A percentile compares a stretch with the other conserved stretches of the same genome.
Evolutionary conservation across 495 filamentous ascomycete genomes (phyloP).

Genomic region (Rhizodiscina lignyota): DNA sequence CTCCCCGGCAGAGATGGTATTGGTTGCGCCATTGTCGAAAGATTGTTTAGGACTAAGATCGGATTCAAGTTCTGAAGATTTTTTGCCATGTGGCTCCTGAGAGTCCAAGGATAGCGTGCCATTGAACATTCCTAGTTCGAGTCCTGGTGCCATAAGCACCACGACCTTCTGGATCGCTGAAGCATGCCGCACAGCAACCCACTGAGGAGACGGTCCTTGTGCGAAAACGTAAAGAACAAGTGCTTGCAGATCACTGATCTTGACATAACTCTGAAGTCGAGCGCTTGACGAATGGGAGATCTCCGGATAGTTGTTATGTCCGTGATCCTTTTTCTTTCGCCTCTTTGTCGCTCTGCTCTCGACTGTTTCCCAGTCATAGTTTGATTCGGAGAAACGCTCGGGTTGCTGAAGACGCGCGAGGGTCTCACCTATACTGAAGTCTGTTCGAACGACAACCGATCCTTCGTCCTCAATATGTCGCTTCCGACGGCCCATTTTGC

Average conservation of each 20-base stretch:
- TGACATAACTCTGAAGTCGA: constrained; percentile 56
- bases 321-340: not conserved
- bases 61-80: not conserved
- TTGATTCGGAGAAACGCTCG: no score
- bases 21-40: not conserved
- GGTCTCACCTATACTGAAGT: no score
- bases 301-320: constrained; percentile 45
- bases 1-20: not conserved
- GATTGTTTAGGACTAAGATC: not conserved
- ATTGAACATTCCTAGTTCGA: constrained; percentile 84
- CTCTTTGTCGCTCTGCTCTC: no score
- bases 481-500: no score
- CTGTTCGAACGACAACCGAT: no score
- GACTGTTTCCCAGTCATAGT: no score
- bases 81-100: not conserved
- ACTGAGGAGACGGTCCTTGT: constrained; percentile 69
- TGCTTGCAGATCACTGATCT: constrained; percentile 61
- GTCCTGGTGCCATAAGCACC: constrained; percentile 81
- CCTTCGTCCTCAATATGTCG: no score
- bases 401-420: no score
- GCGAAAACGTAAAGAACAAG: constrained; percentile 80
- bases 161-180: constrained; percentile 66
- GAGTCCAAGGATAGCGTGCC: constrained; percentile 27
- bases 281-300: constrained; percentile 50
- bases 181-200: constrained; percentile 67